Evolutionary conservation across 1,284 basidiomycete genomes (phyloP), one percentile per base, ranked within the genome.

Genomic region (Heterobasidion irregulare): DNA sequence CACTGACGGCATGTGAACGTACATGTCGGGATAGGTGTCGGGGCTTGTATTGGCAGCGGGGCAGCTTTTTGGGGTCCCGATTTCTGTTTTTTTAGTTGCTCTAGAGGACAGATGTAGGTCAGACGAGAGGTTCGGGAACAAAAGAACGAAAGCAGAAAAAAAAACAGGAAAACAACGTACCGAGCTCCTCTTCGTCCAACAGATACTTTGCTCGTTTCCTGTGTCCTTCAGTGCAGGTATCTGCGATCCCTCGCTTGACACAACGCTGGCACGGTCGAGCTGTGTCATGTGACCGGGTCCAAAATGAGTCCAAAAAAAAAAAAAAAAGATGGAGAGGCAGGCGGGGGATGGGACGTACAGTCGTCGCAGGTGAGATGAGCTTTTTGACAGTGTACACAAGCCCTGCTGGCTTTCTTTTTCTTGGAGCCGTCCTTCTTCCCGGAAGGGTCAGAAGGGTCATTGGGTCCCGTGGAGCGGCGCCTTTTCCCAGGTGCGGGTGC

Each of bases 131-230:
- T 50, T 43, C 59, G 47, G 54, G 57, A 55, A 62, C 15, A 60
- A 61, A n/a, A n/a, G n/a, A n/a, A n/a, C n/a, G n/a, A n/a, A n/a
- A n/a, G n/a, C n/a, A 56, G 62, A 59, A 59, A 56, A 58, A 47
- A 59, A 49, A 50, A 46, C 9, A 36, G 32, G 26, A 26, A 26
- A 26, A 4, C 26, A 5, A 73, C 84, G 63, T 66, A 92, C 93
- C 86, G 56, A 94, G 83, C 68, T 97, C 94, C 48, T 92, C 89
- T 50, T 94, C 92, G 68, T 96, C 92, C 59, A 94, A 75, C 15
- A 97, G 80, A 70, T 98, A 99, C 69, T 99, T 99, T 26, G 96
- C 96, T 73, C 98, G 98, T 75, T 99, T 99, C 62, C 96, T 82
- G 61, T 92, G 89, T 0, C 96, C 96, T 67, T 99, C 96, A 43